phyloP scores from a whole-genome alignment of 352 stramenopile species.

The Globisporangium alternatum region DNA sequence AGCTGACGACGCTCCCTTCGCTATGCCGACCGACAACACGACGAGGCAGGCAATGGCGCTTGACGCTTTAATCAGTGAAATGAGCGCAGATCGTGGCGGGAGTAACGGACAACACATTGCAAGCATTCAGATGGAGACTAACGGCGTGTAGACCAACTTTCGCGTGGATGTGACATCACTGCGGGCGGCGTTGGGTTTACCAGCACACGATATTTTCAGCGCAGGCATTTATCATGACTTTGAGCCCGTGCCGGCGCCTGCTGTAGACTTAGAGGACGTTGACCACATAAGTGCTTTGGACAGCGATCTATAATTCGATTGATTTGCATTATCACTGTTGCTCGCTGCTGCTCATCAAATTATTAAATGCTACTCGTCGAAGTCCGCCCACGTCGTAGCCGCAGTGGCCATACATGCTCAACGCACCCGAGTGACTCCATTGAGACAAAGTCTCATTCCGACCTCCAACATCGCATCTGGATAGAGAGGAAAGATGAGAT shows the following conservation, averaged over 20 bases:
- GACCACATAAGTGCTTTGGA: background rate
- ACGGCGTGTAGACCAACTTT: background rate
- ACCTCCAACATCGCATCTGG: background rate
- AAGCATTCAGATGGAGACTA: background rate
- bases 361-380: background rate
- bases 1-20: background rate
- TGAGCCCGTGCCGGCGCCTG: background rate
- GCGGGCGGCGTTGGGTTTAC: background rate
- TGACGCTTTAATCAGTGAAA: background rate
- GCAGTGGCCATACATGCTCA: background rate
- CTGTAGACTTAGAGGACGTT: background rate
- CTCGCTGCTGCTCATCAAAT: background rate
- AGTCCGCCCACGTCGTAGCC: background rate
- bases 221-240: background rate
- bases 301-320: background rate
- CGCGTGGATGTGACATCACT: background rate
- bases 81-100: background rate
- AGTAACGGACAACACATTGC: background rate
- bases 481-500: no score
- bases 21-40: background rate
- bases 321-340: background rate
- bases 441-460: background rate
- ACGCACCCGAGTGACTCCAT: background rate
- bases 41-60: background rate
- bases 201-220: background rate